Percentiles rank a stretch among this genome's conserved stretches.
Evolutionary conservation across 1,139 yeast species (phyloP).

Genomic region (Candida labiduridarum): DNA sequence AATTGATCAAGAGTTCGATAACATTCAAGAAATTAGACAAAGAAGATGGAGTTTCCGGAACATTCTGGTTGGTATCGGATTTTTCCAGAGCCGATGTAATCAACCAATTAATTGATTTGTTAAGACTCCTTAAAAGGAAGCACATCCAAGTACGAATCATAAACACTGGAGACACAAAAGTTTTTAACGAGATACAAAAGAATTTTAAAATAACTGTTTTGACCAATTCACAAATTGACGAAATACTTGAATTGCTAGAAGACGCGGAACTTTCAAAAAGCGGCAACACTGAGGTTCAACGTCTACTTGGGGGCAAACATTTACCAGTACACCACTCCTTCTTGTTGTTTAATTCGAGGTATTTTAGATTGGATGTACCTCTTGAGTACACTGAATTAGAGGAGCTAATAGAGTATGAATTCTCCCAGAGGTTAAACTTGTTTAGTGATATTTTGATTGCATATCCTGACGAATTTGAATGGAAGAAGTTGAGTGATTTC

Average conservation of each 20-base stretch:
- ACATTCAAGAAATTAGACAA: constrained; percentile 19
- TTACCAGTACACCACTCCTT: constrained; percentile 40
- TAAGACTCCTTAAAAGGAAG: constrained; percentile 29
- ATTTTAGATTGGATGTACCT: constrained; percentile 31
- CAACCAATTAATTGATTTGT: constrained; percentile 43
- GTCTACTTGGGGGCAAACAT: constrained; percentile 22
- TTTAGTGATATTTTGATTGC: constrained; percentile 32
- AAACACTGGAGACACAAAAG: constrained; percentile 24
- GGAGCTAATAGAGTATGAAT: constrained; percentile 37
- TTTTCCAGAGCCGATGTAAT: constrained; percentile 36
- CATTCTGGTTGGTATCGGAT: constrained; percentile 63
- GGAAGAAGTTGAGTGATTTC: constrained; percentile 24
- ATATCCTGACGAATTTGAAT: constrained; percentile 31
- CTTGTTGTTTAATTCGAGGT: constrained; percentile 45
- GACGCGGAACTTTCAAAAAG: constrained; percentile 5
- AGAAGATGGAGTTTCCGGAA: constrained; percentile 22
- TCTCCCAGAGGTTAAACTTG: constrained; percentile 33
- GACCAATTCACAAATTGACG: constrained; percentile 19
- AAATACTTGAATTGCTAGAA: constrained; percentile 14
- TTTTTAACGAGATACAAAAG: constrained; percentile 8
- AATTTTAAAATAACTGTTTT: constrained; percentile 17
- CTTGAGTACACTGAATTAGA: constrained; percentile 27
- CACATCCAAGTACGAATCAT: constrained; percentile 41
- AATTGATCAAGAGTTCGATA: constrained; percentile 26
- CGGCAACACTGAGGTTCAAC: not conserved